phyloP scores from a whole-genome alignment of 202 grass and related monocot species.

The Setaria viridis region DNA sequence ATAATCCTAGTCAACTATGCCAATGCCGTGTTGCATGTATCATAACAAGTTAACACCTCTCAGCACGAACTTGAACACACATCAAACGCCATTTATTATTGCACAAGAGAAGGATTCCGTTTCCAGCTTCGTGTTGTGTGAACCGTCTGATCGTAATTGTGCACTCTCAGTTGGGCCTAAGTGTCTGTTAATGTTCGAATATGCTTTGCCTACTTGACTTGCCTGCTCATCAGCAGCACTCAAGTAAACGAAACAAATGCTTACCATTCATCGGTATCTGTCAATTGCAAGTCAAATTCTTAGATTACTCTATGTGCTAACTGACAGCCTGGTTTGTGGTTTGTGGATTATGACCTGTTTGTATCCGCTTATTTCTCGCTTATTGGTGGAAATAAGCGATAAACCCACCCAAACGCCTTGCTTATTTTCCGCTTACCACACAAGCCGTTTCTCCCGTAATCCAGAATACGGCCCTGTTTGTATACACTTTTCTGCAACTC shows the following conservation, averaged over 20 bases:
- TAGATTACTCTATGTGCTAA: neutral
- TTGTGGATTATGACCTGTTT: neutral
- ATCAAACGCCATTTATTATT: neutral
- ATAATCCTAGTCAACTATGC: slow-evolving; percentile 45
- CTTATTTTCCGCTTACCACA: no score
- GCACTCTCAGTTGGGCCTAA: neutral
- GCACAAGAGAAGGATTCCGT: neutral
- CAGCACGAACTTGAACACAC: slow-evolving; percentile 17
- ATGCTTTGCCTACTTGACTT: neutral
- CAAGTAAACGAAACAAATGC: neutral
- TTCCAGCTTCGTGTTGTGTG: neutral
- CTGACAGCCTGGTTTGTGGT: neutral
- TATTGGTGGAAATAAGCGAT: no score
- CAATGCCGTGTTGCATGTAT: slow-evolving; percentile 34
- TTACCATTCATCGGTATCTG: neutral
- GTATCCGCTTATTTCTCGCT: no score
- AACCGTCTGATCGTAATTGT: neutral
- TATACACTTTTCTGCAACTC: no score
- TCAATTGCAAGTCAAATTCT: neutral
- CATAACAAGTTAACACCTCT: neutral
- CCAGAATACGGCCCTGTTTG: no score
- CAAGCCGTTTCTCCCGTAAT: no score
- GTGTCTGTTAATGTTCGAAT: slow-evolving; percentile 15
- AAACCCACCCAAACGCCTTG: no score
- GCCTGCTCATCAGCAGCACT: neutral